Evolutionary conservation across 2,329 filamentous ascomycete species (phyloP).

Genomic region (Aspergillus felis): DNA sequence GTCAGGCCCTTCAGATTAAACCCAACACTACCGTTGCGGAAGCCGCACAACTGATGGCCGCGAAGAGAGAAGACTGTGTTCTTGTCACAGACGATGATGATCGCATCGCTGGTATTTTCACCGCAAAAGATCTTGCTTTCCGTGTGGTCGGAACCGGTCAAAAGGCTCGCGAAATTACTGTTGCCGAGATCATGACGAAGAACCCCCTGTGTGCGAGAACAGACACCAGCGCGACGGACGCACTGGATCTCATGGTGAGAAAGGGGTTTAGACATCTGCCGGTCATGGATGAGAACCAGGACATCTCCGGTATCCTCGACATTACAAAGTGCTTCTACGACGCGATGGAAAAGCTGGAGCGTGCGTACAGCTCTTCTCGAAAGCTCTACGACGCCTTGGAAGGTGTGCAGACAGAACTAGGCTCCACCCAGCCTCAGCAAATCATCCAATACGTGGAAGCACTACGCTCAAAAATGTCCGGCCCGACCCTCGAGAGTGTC

Average conservation of each 20-base stretch:
- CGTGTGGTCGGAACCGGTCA: slow-evolving; percentile 87
- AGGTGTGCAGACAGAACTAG: slow-evolving; percentile 94
- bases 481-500: slow-evolving; percentile 91
- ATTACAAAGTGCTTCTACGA: slow-evolving; percentile 99
- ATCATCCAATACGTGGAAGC: slow-evolving; percentile 99
- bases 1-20: slow-evolving; percentile 95
- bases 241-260: slow-evolving; percentile 93
- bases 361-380: slow-evolving; percentile 94
- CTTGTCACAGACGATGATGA: slow-evolving; percentile 97
- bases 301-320: slow-evolving; percentile 95
- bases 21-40: slow-evolving; percentile 89
- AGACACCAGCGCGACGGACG: slow-evolving; percentile 96
- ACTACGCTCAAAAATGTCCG: slow-evolving; percentile 92
- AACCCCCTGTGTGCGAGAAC: slow-evolving; percentile 96
- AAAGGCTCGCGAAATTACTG: slow-evolving; percentile 85
- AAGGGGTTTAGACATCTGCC: slow-evolving; percentile 97
- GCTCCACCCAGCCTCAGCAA: slow-evolving; percentile 92
- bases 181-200: slow-evolving; percentile 99
- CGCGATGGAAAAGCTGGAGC: slow-evolving; percentile 98
- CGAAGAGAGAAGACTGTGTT: slow-evolving; percentile 96
- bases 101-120: slow-evolving; percentile 97
- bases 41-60: slow-evolving; percentile 96
- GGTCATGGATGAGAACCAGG: slow-evolving; percentile 99
- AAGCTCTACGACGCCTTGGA: slow-evolving; percentile 97
- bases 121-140: slow-evolving; percentile 96